These are phyloP conservation scores for Monilinia polystroma DNA, from an alignment of 2,329 filamentous ascomycete genomes.

Conservation along the genomic window DNA sequence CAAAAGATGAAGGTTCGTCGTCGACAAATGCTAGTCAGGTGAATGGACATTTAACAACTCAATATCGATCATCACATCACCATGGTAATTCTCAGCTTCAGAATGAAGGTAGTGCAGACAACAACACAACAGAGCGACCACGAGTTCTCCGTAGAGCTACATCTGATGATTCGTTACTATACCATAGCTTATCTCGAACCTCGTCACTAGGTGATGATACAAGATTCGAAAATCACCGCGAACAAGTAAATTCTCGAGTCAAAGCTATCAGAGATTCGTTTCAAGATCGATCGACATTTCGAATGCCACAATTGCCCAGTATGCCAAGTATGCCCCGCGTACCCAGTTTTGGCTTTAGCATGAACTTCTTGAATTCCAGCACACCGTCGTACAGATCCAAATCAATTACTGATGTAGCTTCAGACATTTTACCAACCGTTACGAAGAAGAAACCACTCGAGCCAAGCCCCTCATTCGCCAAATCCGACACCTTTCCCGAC, in stretches of 20 bases:
- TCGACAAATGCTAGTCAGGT: neutral
- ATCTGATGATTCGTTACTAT: constrained; percentile 77
- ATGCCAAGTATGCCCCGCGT: constrained; percentile 47
- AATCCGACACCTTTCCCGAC: constrained; percentile 27
- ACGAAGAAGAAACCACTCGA: constrained; percentile 30
- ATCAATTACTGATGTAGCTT: constrained; percentile 33
- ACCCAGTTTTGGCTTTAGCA: constrained; percentile 43
- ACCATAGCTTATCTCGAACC: constrained; percentile 71
- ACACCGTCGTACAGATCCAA: constrained; percentile 33
- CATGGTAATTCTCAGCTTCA: constrained; percentile 26
- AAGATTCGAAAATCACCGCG: constrained; percentile 74
- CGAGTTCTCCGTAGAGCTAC: constrained; percentile 56
- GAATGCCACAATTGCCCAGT: constrained; percentile 62
- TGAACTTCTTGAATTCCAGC: constrained; percentile 37
- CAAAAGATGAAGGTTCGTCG: constrained; percentile 11
- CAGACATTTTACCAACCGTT: constrained; percentile 36
- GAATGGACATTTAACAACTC: neutral
- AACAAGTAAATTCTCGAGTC: constrained; percentile 83
- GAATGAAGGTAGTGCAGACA: constrained; percentile 3
- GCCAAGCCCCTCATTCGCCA: constrained; percentile 27
- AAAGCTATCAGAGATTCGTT: constrained; percentile 89
- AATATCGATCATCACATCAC: constrained; percentile 13
- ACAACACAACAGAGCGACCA: constrained; percentile 24
- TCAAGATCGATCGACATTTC: constrained; percentile 76
- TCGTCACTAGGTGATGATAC: constrained; percentile 84